These are phyloP conservation scores for Skeletonema menzelii DNA, from an alignment of 108 stramenopile genomes.

Conservation along the genomic window DNA sequence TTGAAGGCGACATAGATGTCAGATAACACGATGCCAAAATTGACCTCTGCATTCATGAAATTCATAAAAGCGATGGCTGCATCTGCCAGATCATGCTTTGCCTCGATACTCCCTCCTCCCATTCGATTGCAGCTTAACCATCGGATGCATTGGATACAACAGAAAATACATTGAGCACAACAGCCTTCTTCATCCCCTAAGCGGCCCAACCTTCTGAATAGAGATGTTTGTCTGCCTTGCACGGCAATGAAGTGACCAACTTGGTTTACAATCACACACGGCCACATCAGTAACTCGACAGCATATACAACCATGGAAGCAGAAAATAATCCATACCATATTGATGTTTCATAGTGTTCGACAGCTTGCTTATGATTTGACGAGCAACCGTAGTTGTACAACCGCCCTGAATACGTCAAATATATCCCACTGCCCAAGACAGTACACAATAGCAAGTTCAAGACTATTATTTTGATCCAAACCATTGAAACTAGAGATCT, in stretches of 20 bases:
- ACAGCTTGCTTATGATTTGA: neutral
- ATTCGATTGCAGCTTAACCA: slow-evolving; percentile 24
- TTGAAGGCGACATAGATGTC: slow-evolving; percentile 15
- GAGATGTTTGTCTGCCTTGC: neutral
- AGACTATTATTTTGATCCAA: slow-evolving; percentile 7
- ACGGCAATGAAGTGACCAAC: neutral
- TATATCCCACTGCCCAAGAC: neutral
- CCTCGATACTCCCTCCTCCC: slow-evolving; percentile 24
- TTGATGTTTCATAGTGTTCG: neutral
- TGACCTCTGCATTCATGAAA: slow-evolving; percentile 13
- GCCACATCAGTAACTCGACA: slow-evolving; percentile 19
- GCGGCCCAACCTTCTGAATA: neutral
- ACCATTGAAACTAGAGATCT: neutral
- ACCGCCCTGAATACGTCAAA: neutral
- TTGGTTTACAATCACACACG: slow-evolving; percentile 10
- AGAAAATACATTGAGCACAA: slow-evolving; percentile 4
- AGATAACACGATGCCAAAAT: slow-evolving; percentile 20
- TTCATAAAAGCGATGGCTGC: slow-evolving; percentile 27
- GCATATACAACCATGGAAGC: slow-evolving; percentile 17
- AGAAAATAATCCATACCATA: slow-evolving; percentile 19
- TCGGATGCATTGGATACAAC: slow-evolving; percentile 17
- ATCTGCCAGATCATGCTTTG: slow-evolving; percentile 18
- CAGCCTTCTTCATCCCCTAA: neutral
- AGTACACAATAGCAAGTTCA: slow-evolving; percentile 6
- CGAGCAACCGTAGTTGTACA: slow-evolving; percentile 2